Evolutionary conservation across 108 stramenopile species (phyloP), one percentile per base, ranked within the genome.

Genomic region (Skeletonema grethae): DNA sequence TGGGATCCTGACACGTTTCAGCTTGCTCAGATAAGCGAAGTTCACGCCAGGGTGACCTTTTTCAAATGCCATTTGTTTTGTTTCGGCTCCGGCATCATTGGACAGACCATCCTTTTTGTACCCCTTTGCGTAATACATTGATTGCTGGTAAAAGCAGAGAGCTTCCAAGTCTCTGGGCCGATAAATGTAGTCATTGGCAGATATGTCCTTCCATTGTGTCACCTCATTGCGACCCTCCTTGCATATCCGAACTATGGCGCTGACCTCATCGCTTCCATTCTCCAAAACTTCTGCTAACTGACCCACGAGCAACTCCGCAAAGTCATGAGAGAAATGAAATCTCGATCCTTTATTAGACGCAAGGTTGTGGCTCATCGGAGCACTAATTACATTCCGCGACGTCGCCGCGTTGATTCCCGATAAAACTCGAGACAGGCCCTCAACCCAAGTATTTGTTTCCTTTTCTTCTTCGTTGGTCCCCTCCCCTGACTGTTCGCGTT

Each of bases 291-390:
- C 74, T 29, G 56, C 61, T 66, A 75, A 45, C 61, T 75, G 74
- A 7, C 59, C 46, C 0, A 75, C 66, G 16, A 75, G 34, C 59
- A 75, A 61, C 53, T 67, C 55, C 2, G 53, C 41, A 62, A 75
- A 75, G 6, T 67, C 8, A 75, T 75, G 74, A 2, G 74, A 75
- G 20, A 67, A 75, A 46, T 39, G 22, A 62, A 75, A 75, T 18
- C 74, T 41, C 7, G 48, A 31, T 18, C 70, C 70, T 25, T 34
- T 34, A 50, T 71, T 45, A 8, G 32, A 20, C n/a, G 34, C 61
- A 16, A 71, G 60, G 7, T 35, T 45, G 46, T 71, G 70, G 15
- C 45, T 48, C 70, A 71, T 71, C 6, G 70, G 61, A 5, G 70
- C 55, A 35, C 70, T 71, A 46, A 63, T 50, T 12, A 71, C 70